Percentiles rank a stretch among this genome's conserved stretches.
These are phyloP conservation scores for Naganishia vishniacii DNA, from an alignment of 768 basidiomycete genomes.

Conservation along the genomic window DNA sequence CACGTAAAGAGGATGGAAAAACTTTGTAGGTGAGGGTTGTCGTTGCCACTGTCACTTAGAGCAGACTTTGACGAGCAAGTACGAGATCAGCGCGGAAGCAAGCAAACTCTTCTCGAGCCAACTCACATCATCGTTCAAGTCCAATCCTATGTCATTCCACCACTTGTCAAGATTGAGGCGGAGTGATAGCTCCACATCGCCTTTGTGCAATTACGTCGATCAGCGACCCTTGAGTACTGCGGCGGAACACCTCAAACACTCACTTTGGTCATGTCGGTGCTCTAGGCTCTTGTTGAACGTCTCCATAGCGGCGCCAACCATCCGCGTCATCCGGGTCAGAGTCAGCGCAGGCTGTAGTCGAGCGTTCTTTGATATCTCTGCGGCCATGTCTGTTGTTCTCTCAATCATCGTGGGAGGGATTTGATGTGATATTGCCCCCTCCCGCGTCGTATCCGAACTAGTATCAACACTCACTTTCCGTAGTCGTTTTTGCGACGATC, in stretches of 20 bases:
- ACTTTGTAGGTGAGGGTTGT: slow-evolving; percentile 11
- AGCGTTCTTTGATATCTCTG: neutral
- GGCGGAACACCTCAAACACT: neutral
- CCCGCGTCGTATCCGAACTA: neutral
- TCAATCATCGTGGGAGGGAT: too few relatives aligned
- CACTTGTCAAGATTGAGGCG: slow-evolving; percentile 29
- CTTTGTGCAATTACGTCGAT: neutral
- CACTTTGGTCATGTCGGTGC: slow-evolving; percentile 12
- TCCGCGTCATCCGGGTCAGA: slow-evolving; percentile 24
- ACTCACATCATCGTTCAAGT: slow-evolving; percentile 16
- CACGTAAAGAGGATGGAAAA: slow-evolving; percentile 31
- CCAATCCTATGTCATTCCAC: slow-evolving; percentile 34
- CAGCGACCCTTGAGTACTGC: neutral
- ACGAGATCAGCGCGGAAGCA: neutral
- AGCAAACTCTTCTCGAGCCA: neutral
- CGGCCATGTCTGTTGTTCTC: neutral
- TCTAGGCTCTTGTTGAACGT: slow-evolving; percentile 29
- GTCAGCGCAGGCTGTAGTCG: slow-evolving; percentile 16
- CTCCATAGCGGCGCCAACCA: slow-evolving; percentile 32
- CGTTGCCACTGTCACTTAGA: slow-evolving; percentile 3
- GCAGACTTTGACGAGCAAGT: neutral
- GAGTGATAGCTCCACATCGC: slow-evolving; percentile 23
- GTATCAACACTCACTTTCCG: neutral
- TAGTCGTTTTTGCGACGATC: neutral
- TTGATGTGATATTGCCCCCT: too few relatives aligned